phyloP scores from a whole-genome alignment of 768 basidiomycete species.

The Leccinum ochraceum region DNA sequence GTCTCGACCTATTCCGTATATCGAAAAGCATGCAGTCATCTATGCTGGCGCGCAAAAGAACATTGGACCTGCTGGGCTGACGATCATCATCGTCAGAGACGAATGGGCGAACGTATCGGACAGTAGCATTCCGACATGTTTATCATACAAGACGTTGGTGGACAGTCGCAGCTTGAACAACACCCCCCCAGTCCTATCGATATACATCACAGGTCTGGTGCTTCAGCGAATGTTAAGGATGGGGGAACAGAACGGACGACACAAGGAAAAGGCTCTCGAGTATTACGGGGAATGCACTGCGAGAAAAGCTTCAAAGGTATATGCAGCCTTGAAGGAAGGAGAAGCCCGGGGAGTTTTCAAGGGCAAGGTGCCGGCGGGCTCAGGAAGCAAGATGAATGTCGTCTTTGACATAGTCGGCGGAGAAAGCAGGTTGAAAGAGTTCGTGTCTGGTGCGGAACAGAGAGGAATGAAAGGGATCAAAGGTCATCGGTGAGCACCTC shows the following conservation, averaged over 20 bases:
- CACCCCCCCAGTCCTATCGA: slow-evolving; percentile 88
- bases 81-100: slow-evolving; percentile 91
- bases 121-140: slow-evolving; percentile 78
- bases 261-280: slow-evolving; percentile 58
- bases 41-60: slow-evolving; percentile 99
- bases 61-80: slow-evolving; percentile 90
- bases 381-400: slow-evolving; percentile 95
- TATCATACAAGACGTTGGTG: slow-evolving; percentile 82
- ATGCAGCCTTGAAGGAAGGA: slow-evolving; percentile 69
- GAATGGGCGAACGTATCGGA: slow-evolving; percentile 72
- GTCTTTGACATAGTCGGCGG: slow-evolving; percentile 79
- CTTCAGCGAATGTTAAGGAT: slow-evolving; percentile 61
- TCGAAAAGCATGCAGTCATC: slow-evolving; percentile 90
- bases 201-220: slow-evolving; percentile 90
- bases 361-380: slow-evolving; percentile 69
- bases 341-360: slow-evolving; percentile 68
- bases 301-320: slow-evolving; percentile 77
- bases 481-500: slow-evolving; percentile 78
- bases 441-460: slow-evolving; percentile 78
- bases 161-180: slow-evolving; percentile 82
- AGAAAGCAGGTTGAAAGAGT: slow-evolving; percentile 70
- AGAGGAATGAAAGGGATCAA: slow-evolving; percentile 83
- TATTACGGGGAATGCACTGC: slow-evolving; percentile 67
- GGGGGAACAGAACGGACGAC: slow-evolving; percentile 16
- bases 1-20: slow-evolving; percentile 85